Base-by-base conservation (phyloP, 1,284 basidiomycete genomes). In the Ceratobasidium sp. region DNA sequence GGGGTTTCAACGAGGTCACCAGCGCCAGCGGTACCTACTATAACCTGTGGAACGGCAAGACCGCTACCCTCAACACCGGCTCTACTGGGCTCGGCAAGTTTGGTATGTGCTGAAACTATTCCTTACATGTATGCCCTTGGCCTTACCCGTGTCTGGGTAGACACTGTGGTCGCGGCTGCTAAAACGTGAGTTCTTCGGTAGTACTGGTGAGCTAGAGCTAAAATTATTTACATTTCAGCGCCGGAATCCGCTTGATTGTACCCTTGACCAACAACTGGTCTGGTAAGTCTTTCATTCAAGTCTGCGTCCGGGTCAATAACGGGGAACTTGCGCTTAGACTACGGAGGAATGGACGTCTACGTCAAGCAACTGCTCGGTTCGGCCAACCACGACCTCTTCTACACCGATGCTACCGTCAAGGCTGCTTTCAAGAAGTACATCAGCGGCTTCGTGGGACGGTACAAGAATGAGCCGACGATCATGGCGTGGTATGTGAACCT, bases 1-100 rank as follows among this genome's bases (percentile, higher is more conserved):
- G 88, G 88, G 89, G 89, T 1, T 90, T 90, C 85, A 90, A 90
- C 79, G 89, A 91, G 73, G 89, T 89, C 7, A 90, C 89, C 6
- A 83, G 82, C 24, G 78, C 86, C 4, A 78, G 66, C 54, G 89
- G 88, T 0, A 83, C 84, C 65, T 89, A 87, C 78, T 89, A 89
- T 78, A 88, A 90, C 79, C 83, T 83, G 60, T 90, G 88, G 89
- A 83, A 83, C 19, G 86, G 86, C 71, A 84, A 84, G 22, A 85
- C 82, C 2, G 82, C 87, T 0, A 88, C 87, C 3, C 80, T 90
- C 78, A 89, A 90, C 79, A 86, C 85, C 1, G 88, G 88, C 6
- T 74, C 86, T 0, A 84, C 83, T 63, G 88, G 89, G 22, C 83
- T 89, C 8, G 80, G 81, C 27, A 87, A 86, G 80, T 89, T 90